Conservation (phyloP, 805 yeast species). For the Wickerhamomyces bisporus region DNA sequence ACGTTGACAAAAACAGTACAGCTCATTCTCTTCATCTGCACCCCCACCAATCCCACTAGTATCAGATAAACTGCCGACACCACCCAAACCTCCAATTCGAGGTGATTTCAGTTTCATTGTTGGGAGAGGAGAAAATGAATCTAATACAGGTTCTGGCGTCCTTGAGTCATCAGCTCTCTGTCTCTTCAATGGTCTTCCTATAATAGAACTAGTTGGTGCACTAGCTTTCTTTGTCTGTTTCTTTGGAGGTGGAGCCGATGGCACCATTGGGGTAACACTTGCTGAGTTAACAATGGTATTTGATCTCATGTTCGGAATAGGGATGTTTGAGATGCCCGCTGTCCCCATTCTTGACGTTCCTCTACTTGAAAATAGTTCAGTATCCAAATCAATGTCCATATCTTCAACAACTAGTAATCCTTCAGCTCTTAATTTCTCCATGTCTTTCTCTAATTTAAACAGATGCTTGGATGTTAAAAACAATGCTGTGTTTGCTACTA, state of each 20-base stretch:
- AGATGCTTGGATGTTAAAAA: slow-evolving; percentile 74
- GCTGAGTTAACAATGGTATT: slow-evolving; percentile 12
- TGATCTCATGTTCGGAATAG: slow-evolving; percentile 1
- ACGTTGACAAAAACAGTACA: slow-evolving; percentile 90
- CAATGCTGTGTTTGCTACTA: slow-evolving; percentile 78
- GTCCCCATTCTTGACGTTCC: slow-evolving; percentile 26
- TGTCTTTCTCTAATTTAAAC: slow-evolving; percentile 65
- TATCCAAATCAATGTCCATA: slow-evolving; percentile 28
- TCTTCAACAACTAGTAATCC: slow-evolving; percentile 61
- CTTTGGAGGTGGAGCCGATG: slow-evolving; percentile 3
- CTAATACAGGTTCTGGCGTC: slow-evolving; percentile 13
- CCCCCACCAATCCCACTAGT: slow-evolving; percentile 11
- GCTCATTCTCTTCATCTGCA: slow-evolving; percentile 58
- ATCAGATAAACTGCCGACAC: neutral
- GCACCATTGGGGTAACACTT: neutral
- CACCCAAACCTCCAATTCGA: slow-evolving; percentile 4
- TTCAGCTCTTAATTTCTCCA: slow-evolving; percentile 69
- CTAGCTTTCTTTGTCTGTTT: slow-evolving; percentile 7
- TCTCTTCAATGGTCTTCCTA: slow-evolving; percentile 16
- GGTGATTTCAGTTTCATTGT: slow-evolving; percentile 5
- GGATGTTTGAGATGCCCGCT: slow-evolving; percentile 5
- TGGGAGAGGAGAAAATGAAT: neutral
- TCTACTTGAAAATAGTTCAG: slow-evolving; percentile 29
- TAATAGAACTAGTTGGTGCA: slow-evolving; percentile 9
- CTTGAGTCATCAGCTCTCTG: slow-evolving; percentile 17